Base-by-base conservation (phyloP, 2,329 filamentous ascomycete species). In the Microascus cirrosus region DNA sequence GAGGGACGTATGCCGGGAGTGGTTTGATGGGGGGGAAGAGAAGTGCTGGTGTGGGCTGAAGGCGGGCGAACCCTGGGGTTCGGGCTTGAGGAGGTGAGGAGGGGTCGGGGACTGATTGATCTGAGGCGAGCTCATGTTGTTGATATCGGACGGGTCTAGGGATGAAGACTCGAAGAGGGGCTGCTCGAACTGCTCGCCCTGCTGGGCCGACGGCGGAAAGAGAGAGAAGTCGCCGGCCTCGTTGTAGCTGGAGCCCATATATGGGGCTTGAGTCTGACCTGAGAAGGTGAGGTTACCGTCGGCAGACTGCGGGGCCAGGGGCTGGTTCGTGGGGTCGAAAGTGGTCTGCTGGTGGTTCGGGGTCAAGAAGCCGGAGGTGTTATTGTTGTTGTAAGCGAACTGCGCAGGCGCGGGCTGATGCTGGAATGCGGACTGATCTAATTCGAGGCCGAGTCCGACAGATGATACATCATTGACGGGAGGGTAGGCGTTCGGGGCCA, bases 151-250 rank as follows among this genome's bases (percentile, higher is more conserved):
- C 52, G 71, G 72, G 62, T 73, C 72, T 50, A 80, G 69, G 54
- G 71, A 69, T 12, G 42, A 51, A 32, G 50, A n/a, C 35, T 78
- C 77, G 60, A 89, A 87, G 60, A 85, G 75, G 24, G 85, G 80
- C 13, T 82, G 71, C 65, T 82, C 82, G 65, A 85, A 83, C 65
- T 83, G 81, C 61, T 83, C 79, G 61, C 76, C 74, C 55, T 71
- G 73, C 59, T 76, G 73, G 63, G 77, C 74, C 55, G 77, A 72
- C 10, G 77, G 68, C 3, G 84, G 79, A 65, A 87, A 90, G 64
- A 88, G 76, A 55, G 82, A 81, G 68, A 86, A 86, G 70, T 88
- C 83, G 60, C 72, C 34, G 22, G 55, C 32, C 28, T 53, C 55
- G 55, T 36, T 53, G 32, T 51, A 57, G 48, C 34, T 39, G 35